phyloP scores from a whole-genome alignment of 257 asterid species.

The Salvia hispanica region DNA sequence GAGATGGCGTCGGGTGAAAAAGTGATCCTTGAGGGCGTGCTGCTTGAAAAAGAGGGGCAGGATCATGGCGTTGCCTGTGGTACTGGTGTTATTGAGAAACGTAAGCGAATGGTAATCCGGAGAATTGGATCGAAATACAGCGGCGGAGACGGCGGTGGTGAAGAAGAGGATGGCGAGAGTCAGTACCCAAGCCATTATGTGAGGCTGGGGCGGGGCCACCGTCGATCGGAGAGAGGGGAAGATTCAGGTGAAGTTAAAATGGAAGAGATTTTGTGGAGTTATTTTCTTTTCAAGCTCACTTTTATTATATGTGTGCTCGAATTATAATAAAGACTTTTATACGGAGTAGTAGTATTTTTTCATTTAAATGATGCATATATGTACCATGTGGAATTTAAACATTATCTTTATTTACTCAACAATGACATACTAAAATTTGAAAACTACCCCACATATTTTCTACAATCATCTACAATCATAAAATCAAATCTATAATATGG shows the following conservation, averaged over 20 bases:
- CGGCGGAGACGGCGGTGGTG: conserved; percentile 30
- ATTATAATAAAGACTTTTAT: too few species aligned
- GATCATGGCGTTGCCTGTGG: conserved; percentile 41
- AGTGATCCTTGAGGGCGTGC: conserved; percentile 19
- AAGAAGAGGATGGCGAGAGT: conserved; percentile 35
- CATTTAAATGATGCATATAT: too few species aligned
- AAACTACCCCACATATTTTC: too few species aligned
- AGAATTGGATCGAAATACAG: conserved; percentile 23
- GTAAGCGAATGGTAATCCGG: conserved; percentile 28
- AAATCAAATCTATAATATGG: too few species aligned
- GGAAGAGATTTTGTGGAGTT: not conserved
- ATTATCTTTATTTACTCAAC: too few species aligned
- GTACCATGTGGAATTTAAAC: too few species aligned
- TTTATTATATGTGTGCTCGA: too few species aligned
- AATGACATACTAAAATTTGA: too few species aligned
- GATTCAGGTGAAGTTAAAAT: conserved; percentile 3
- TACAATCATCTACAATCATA: too few species aligned
- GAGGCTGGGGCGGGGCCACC: conserved; percentile 36
- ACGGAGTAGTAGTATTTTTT: too few species aligned
- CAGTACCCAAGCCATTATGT: conserved; percentile 38
- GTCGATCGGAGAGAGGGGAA: conserved; percentile 15
- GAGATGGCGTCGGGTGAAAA: conserved; percentile 56
- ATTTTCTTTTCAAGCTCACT: not conserved
- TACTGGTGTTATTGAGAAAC: conserved; percentile 8
- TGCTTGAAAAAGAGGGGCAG: conserved; percentile 45